Evolutionary conservation across 257 asterid species (phyloP).

Genomic region (Solanum phureja): DNA sequence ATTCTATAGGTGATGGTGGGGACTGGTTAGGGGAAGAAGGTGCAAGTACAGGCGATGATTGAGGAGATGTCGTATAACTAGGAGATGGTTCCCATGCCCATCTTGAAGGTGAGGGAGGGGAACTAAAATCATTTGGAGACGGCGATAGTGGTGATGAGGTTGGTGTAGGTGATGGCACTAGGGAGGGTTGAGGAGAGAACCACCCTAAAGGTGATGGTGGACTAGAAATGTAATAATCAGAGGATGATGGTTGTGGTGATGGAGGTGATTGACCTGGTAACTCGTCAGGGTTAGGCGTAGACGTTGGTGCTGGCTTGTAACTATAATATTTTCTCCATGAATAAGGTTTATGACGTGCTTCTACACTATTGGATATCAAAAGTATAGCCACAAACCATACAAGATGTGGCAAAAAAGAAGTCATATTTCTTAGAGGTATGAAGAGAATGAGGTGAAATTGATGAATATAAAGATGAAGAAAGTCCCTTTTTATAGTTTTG

Average conservation of each 20-base stretch:
- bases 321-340: not conserved
- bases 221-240: not conserved
- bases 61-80: not conserved
- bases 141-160: not conserved
- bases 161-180: not conserved
- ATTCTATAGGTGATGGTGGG: not conserved
- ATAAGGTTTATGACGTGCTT: not conserved
- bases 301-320: not conserved
- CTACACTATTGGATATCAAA: not conserved
- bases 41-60: not conserved
- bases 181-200: not conserved
- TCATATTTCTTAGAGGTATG: constrained; percentile 3
- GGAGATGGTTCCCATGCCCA: not conserved
- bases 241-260: not conserved
- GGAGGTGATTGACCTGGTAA: not conserved
- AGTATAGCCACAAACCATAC: constrained; percentile 1
- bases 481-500: not conserved
- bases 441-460: not conserved
- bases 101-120: not conserved
- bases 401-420: constrained; percentile 3
- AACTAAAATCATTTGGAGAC: not conserved
- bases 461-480: not conserved
- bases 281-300: not conserved
- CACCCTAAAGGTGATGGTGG: constrained; percentile 2
- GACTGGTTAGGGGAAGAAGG: not conserved